A percentile compares a stretch with the other conserved stretches of the same genome.
Evolutionary conservation across 2,329 filamentous ascomycete species (phyloP).

Genomic region (Cladosporium phlei): DNA sequence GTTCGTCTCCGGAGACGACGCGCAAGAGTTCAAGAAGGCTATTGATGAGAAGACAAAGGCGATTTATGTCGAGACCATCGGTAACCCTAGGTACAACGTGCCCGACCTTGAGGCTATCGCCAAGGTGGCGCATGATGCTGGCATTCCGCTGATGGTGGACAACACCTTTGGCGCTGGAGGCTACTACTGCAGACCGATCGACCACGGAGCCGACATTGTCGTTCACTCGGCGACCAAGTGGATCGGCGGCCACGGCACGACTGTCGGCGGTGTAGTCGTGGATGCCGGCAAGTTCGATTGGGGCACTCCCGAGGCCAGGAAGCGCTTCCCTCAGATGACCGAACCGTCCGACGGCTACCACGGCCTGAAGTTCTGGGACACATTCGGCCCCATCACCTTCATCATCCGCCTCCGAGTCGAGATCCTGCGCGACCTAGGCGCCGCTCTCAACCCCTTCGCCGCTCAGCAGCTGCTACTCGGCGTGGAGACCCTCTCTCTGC

Average conservation of each 20-base stretch:
- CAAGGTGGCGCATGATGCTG: constrained; percentile 67
- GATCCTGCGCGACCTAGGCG: constrained; percentile 80
- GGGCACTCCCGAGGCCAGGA: constrained; percentile 62
- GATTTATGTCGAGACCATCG: constrained; percentile 86
- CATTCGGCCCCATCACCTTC: constrained; percentile 77
- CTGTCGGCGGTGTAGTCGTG: constrained; percentile 78
- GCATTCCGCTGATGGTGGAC: constrained; percentile 65
- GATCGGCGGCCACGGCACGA: constrained; percentile 91
- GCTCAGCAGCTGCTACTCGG: constrained; percentile 89
- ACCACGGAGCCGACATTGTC: constrained; percentile 88
- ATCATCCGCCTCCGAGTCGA: constrained; percentile 84
- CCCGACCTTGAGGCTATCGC: constrained; percentile 85
- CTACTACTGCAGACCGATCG: constrained; percentile 80
- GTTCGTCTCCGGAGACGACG: constrained; percentile 76
- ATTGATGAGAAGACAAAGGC: constrained; percentile 95
- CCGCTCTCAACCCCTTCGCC: constrained; percentile 79
- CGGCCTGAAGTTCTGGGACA: constrained; percentile 90
- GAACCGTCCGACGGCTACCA: constrained; percentile 88
- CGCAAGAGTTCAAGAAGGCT: constrained; percentile 70
- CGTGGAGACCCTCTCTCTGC: constrained; percentile 81
- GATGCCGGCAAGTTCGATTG: constrained; percentile 93
- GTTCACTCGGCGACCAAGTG: constrained; percentile 95
- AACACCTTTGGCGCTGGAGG: constrained; percentile 95
- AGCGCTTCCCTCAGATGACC: constrained; percentile 85
- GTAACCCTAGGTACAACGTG: constrained; percentile 89